Base-by-base conservation (phyloP, 495 filamentous ascomycete genomes). In the Aspergillus taichungensis region DNA sequence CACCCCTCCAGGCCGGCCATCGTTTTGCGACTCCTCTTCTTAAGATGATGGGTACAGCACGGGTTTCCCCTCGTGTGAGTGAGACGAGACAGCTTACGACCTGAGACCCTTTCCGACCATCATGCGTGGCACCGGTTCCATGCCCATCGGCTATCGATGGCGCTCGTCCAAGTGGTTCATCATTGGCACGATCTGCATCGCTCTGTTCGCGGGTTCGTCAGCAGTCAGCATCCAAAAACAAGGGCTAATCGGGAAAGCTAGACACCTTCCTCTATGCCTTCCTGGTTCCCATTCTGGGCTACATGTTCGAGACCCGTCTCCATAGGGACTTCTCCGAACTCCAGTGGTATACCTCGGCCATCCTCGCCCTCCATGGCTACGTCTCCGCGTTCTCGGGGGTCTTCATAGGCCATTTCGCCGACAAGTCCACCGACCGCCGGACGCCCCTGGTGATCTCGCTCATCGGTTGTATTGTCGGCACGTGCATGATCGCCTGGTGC, bases 221-320 rank as follows among this genome's bases (percentile, higher is more conserved):
- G 24, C 34, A 37, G 30, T 28, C 31, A 14, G 37, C 29, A 40
- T 13, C 32, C 12, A 28, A 9, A 9, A 30, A 14, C 41, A 13
- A 24, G 24, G 30, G 30, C 8, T 27, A 46, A 30, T 31, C 8
- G n/a, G n/a, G 14, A 1, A 27, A 30, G n/a, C n/a, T 18, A 63
- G 60, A 63, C 34, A 52, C 45, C 30, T 60, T 64, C 41, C 56
- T 61, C 13, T 64, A 49, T 36, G 50, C 53, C 33, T 64, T 59
- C 33, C 28, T 60, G 7, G 51, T 59, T 6, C 61, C 61, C 1
- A 64, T 64, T 8, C 37, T 64, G 11, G 24, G 30, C 2, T 54
- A 56, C 31, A 59, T 64, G 53, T 46, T 61, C 13, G 55, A 64
- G 40, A 48, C 45, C 6, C 53, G 61, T 13, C 42, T 64, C 6